phyloP scores from a whole-genome alignment of 805 yeast genomes.

The Cyberlindnera xylosilytica region DNA sequence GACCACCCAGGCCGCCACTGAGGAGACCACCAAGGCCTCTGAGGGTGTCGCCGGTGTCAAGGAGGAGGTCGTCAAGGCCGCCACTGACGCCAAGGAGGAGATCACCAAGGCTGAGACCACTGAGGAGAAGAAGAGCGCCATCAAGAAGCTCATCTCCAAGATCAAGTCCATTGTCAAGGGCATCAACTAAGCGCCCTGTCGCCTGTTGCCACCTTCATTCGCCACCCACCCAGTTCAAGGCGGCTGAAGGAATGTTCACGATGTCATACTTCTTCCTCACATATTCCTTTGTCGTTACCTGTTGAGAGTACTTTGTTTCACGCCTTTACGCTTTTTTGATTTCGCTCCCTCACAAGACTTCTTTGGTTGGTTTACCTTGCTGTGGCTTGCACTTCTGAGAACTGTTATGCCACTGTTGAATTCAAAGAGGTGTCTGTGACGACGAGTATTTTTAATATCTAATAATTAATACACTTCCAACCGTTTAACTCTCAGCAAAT shows the following conservation, averaged over 20 bases:
- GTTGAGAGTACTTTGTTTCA: background rate
- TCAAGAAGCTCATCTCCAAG: conserved; percentile 26
- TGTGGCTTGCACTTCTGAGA: no score
- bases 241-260: no score
- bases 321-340: background rate
- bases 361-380: no score
- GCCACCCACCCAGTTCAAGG: no score
- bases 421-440: no score
- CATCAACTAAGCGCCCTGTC: conserved; percentile 7
- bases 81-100: conserved; percentile 11
- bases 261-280: background rate
- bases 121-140: conserved; percentile 24
- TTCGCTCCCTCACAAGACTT: background rate
- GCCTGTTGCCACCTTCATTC: background rate
- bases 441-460: no score
- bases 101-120: conserved; percentile 16
- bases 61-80: conserved; percentile 17
- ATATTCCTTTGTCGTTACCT: background rate
- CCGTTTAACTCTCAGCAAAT: no score
- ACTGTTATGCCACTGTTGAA: no score
- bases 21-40: conserved; percentile 14
- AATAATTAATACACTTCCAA: conserved; percentile 7
- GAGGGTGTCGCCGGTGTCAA: conserved; percentile 14
- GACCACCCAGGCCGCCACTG: conserved; percentile 9
- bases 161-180: conserved; percentile 17